Percentiles rank a stretch among this genome's conserved stretches.
Evolutionary conservation across 176 grass and related monocot genomes (phyloP).

Genomic region (Saccharum officinarum): DNA sequence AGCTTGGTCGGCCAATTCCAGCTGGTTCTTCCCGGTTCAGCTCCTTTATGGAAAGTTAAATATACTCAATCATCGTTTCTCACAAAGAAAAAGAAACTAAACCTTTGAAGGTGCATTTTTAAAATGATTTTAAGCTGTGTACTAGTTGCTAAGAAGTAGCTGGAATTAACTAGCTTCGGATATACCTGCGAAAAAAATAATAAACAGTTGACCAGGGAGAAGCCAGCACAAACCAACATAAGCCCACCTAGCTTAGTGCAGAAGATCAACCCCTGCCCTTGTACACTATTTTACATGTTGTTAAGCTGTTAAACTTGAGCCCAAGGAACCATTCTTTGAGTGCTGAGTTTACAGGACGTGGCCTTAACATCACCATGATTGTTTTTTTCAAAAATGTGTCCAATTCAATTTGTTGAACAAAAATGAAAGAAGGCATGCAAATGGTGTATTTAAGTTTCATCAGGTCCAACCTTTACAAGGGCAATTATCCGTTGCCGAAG

Average conservation of each 20-base stretch:
- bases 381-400: neutral
- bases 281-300: conserved; percentile 22
- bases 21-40: conserved; percentile 77
- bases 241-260: neutral
- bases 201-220: neutral
- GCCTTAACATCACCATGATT: neutral
- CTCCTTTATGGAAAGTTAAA: conserved; percentile 52
- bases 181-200: neutral
- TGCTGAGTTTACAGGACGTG: neutral
- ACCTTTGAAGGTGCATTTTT: conserved; percentile 1
- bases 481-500: conserved; percentile 68
- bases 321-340: neutral
- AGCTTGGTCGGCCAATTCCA: conserved; percentile 72
- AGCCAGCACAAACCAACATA: conserved; percentile 4
- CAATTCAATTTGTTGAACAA: conserved; percentile 2
- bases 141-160: conserved; percentile 7
- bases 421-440: neutral
- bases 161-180: neutral
- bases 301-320: conserved; percentile 22
- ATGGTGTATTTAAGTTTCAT: conserved; percentile 30
- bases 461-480: conserved; percentile 73
- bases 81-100: conserved; percentile 9
- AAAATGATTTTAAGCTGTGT: neutral
- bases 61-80: conserved; percentile 9
- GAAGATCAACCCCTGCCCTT: neutral